phyloP scores from a whole-genome alignment of 176 grass and related monocot species.

The Poa pratensis region DNA sequence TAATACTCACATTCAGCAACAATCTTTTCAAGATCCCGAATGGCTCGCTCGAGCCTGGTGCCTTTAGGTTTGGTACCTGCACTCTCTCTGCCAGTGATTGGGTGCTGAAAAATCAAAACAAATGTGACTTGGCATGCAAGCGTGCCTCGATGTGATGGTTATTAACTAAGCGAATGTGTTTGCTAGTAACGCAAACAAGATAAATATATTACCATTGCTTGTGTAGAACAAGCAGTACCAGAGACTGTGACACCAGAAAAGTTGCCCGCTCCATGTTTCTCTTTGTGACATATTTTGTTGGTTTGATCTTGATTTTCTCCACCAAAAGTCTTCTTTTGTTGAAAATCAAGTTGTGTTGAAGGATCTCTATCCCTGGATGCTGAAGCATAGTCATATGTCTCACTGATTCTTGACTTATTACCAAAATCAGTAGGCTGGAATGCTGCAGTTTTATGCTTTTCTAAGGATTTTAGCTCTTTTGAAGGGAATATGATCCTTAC shows the following conservation, averaged over 20 bases:
- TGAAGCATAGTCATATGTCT: slow-evolving; percentile 59
- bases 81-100: slow-evolving; percentile 63
- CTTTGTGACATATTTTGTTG: slow-evolving; percentile 54
- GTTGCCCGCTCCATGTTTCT: slow-evolving; percentile 58
- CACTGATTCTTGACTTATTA: slow-evolving; percentile 53
- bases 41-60: slow-evolving; percentile 93
- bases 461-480: slow-evolving; percentile 64
- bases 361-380: slow-evolving; percentile 61
- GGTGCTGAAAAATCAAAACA: slow-evolving; percentile 56
- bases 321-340: slow-evolving; percentile 58
- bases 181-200: not conserved
- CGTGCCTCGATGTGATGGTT: slow-evolving; percentile 21
- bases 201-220: slow-evolving; percentile 55
- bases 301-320: slow-evolving; percentile 57
- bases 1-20: slow-evolving; percentile 80
- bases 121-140: slow-evolving; percentile 11
- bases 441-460: slow-evolving; percentile 59
- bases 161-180: slow-evolving; percentile 25
- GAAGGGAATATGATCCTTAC: slow-evolving; percentile 64
- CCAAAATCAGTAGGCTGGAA: slow-evolving; percentile 42
- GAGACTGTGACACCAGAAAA: slow-evolving; percentile 57
- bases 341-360: slow-evolving; percentile 71
- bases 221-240: slow-evolving; percentile 57
- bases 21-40: slow-evolving; percentile 89
- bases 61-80: slow-evolving; percentile 88